phyloP scores from a whole-genome alignment of 257 asterid species.

The Primulina tabacum region DNA sequence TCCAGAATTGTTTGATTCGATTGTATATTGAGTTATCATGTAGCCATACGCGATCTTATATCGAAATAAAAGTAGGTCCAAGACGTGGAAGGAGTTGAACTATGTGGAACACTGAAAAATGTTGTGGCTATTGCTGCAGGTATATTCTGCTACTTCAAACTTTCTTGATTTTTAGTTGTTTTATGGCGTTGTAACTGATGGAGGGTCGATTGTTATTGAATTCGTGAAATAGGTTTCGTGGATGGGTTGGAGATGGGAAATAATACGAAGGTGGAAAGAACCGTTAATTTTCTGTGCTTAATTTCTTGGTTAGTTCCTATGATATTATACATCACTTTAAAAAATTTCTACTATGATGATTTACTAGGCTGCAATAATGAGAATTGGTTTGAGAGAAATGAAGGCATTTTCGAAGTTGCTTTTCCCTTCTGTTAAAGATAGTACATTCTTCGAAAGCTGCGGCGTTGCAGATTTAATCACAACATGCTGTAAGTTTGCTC shows the following conservation, averaged over 20 bases:
- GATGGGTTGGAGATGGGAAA: constrained; percentile 97
- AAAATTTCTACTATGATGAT: constrained; percentile 14
- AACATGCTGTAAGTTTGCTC: constrained; percentile 72
- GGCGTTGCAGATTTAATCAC: constrained; percentile 93
- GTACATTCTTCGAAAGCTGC: constrained; percentile 92
- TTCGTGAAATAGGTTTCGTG: constrained; percentile 59
- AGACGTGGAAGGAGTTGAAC: constrained; percentile 95
- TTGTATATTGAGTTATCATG: neutral
- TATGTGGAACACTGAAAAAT: constrained; percentile 86
- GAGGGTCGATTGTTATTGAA: neutral
- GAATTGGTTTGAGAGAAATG: constrained; percentile 92
- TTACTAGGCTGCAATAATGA: constrained; percentile 87
- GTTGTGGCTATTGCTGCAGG: constrained; percentile 93
- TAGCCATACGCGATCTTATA: neutral
- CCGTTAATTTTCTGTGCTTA: neutral
- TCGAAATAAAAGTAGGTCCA: constrained; percentile 49
- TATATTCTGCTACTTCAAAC: constrained; percentile 14
- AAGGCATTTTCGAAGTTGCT: constrained; percentile 82
- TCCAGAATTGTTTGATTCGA: neutral
- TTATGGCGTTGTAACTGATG: neutral
- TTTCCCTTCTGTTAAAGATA: constrained; percentile 82
- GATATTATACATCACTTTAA: constrained; percentile 3
- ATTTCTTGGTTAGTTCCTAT: neutral
- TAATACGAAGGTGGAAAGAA: constrained; percentile 65
- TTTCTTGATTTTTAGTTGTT: constrained; percentile 6